Base-by-base conservation (phyloP, 2,329 filamentous ascomycete genomes). In the Fusarium sulawesiense region DNA sequence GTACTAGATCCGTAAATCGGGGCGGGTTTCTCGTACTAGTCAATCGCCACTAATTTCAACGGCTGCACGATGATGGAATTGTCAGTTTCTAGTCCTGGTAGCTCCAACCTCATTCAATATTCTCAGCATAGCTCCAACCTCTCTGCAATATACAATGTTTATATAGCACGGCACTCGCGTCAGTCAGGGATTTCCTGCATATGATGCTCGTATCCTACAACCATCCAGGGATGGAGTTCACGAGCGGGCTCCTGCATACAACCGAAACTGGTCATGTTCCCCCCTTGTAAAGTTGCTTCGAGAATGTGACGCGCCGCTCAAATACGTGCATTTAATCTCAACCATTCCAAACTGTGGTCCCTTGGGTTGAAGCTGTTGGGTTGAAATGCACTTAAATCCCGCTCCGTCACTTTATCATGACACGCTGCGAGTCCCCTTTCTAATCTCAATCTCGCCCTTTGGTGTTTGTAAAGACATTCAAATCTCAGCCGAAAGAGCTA, bases 21-120 rank as follows among this genome's bases (percentile, higher is more conserved):
- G 44, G 56, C 44, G 50, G 42, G 50, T 44, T 64, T 70, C 32
- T 45, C 47, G 51, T 37, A 55, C 54, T 68, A 71, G 53, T 47
- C 14, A 48, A 66, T 61, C 60, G 68, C 68, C 68, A 71, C 68
- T 71, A 71, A 71, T 71, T 69, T 71, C 64, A 71, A 71, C 68
- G 68, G 68, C 68, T 70, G 67, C 68, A 70, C 55, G 14, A 70
- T 71, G 67, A 70, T 70, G 67, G 67, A 71, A 64, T 68, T 57
- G 20, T 27, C n/a, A 25, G 30, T 51, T 51, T 51, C 49, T 41
- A 20, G 49, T 41, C 48, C n/a, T 51, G 32, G 45, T 41, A 57
- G 56, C 55, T 57, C 34, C 46, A 57, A 25, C 32, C 20, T 46
- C 23, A 25, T n/a, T 58, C 46, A 50, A 50, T 51, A 27, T 34